Base-by-base conservation (phyloP, 257 asterid genomes). In the Ehretia macrophylla region DNA sequence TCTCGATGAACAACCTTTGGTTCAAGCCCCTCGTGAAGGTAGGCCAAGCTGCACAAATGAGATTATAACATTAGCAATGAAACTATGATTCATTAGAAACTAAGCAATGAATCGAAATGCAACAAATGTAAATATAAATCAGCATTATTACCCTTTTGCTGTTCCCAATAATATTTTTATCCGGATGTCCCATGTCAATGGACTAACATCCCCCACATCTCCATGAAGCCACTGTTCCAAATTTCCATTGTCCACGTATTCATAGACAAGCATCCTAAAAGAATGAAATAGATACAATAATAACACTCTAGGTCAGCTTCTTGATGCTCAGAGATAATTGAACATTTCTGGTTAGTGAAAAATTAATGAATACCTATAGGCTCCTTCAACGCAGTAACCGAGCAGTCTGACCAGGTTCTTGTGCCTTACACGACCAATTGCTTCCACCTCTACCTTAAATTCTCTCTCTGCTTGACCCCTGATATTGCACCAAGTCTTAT, bases 171-270 rank as follows among this genome's bases (percentile, higher is more conserved):
- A 79, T 70, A 91, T 77, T 64, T 81, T 88, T 77, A 88, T 73
- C 45, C 96, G 94, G 22, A 76, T 76, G 61, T 87, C 89, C 97
- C 97, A 90, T 13, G 96, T 83, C 72, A 90, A 76, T 69, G 97
- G 96, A 73, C 95, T 92, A 42, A 85, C 77, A 51, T 92, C 90
- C 49, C 97, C 97, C 27, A 92, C 93, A 63, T 92, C 97, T 52
- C 98, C 98, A 53, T 92, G 98, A 64, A 92, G 81, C 98, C 98
- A 92, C 55, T 92, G 98, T 68, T 92, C 98, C 80, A 92, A 77
- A 73, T 81, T 88, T 54, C 97, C 97, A 51, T 84, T 88, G 59
- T 92, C 93, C 42, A 92, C 93, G 59, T 84, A 92, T 66, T 92
- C 98, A 48, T 92, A 92, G 53, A 92, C 97, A 51, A 92, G 93